Base-by-base conservation (phyloP, 805 yeast species). In the Starmerella riodocensis region DNA sequence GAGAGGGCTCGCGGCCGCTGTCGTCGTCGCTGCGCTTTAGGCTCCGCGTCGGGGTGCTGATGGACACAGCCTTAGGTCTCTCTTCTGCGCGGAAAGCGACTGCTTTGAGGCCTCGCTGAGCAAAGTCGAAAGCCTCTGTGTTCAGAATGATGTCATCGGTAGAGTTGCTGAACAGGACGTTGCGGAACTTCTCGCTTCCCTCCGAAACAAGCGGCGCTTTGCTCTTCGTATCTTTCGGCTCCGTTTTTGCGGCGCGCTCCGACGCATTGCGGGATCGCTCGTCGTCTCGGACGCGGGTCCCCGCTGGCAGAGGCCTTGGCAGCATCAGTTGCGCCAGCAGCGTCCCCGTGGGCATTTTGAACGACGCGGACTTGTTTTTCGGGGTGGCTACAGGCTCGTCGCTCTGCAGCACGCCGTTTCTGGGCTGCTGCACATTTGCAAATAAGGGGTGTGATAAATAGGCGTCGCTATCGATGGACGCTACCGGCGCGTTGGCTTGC, bases 381-480 rank as follows among this genome's bases (percentile, higher is more conserved):
- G 39, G 30, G 11, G 22, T 26, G 4, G 36, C 45, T 3, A 25
- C 21, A 13, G 45, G 45, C 37, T 34, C 29, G 14, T 40, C 38
- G 18, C 20, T 16, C 18, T 41, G 37, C 2, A 23, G 12, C 7
- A 13, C 31, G 3, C 30, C n/a, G 3, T 21, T 21, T 1, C 29
- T 19, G 4, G 35, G 20, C 21, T 29, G 39, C 20, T 34, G 32
- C 13, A 44, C 36, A 9, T 33, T 39, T 17, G 34, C 26, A 50
- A 81, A 83, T 37, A 86, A 63, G 5, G 85, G 80, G 50, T 77
- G 76, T 34, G 73, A 69, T 1, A 94, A 93, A 55, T 82, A 86
- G 32, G 95, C 94, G 54, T 78, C 73, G 43, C 67, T 65, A 41
- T 62, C 65, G 38, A 61, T 54, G 24, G 61, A 49, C 31, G 67